Evolutionary conservation across 345 rosid genomes (phyloP).

Genomic region (Psidium friedrichsthalianum): DNA sequence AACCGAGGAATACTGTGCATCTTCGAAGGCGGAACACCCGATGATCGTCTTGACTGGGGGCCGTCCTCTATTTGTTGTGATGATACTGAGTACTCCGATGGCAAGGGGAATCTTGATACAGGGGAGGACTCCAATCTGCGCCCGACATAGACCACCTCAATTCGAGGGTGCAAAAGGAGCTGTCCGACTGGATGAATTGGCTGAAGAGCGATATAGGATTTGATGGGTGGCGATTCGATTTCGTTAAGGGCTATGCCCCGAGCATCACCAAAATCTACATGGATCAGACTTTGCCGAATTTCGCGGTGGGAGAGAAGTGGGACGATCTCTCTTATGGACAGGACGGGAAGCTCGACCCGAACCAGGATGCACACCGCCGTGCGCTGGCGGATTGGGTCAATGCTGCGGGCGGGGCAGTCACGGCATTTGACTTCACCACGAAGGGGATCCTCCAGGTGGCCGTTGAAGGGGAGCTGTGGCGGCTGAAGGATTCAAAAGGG

Average conservation of each 20-base stretch:
- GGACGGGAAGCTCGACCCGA: conserved; percentile 34
- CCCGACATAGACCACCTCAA: conserved; percentile 91
- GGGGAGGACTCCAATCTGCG: conserved; percentile 36
- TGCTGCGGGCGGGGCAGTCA: conserved; percentile 44
- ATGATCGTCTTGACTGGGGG: conserved; percentile 79
- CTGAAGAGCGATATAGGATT: conserved; percentile 63
- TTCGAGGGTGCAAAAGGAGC: conserved; percentile 45
- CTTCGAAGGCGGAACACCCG: conserved; percentile 82
- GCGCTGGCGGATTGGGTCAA: conserved; percentile 49
- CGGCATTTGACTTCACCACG: conserved; percentile 83
- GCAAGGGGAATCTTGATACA: conserved; percentile 62
- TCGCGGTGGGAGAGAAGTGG: conserved; percentile 83
- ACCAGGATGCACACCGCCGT: conserved; percentile 53
- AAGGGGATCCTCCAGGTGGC: conserved; percentile 77
- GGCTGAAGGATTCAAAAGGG: conserved; percentile 58
- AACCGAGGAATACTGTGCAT: conserved; percentile 45
- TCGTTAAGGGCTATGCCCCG: conserved; percentile 59
- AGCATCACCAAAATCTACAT: conserved; percentile 37
- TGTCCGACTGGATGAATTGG: conserved; percentile 94
- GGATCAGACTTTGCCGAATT: conserved; percentile 43
- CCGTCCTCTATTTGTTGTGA: conserved; percentile 56
- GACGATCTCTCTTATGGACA: conserved; percentile 37
- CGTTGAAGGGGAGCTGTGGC: conserved; percentile 67
- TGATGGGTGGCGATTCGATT: conserved; percentile 71
- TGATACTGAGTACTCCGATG: conserved; percentile 40